Conservation (phyloP, 2,329 filamentous ascomycete species). For the Didymella sp. region DNA sequence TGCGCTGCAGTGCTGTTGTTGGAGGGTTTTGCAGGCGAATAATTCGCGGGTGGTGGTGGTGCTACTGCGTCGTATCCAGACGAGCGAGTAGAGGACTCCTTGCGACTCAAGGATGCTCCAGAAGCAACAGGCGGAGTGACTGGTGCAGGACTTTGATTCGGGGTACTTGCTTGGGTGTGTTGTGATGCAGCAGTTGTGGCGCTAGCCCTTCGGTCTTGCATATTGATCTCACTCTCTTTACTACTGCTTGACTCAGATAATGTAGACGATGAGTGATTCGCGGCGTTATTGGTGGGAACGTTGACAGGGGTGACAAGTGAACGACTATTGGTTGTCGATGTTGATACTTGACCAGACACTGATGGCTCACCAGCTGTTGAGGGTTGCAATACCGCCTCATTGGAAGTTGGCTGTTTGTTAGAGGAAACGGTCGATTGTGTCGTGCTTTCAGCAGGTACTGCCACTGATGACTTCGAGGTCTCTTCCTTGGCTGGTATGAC, state of each 20-base stretch:
- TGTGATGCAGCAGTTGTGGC: conserved; percentile 3
- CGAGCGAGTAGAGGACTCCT: conserved; percentile 16
- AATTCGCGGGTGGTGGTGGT: conserved; percentile 17
- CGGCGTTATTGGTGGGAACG: background rate
- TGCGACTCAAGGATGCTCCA: conserved; percentile 18
- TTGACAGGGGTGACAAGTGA: conserved; percentile 1
- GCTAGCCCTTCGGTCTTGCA: background rate
- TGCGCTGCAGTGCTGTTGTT: conserved; percentile 30
- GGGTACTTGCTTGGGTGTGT: background rate
- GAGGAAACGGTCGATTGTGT: conserved; percentile 4
- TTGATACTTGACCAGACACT: background rate
- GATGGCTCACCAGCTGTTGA: background rate
- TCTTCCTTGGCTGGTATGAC: conserved; percentile 24
- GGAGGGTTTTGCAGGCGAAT: conserved; percentile 20
- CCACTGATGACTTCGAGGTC: background rate
- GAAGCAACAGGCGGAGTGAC: conserved; percentile 4
- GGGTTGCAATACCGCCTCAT: background rate
- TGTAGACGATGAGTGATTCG: background rate
- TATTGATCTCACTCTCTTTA: background rate
- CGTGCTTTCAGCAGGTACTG: background rate
- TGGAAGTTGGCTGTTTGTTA: background rate
- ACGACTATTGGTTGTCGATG: background rate
- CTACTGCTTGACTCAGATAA: background rate
- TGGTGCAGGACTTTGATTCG: background rate
- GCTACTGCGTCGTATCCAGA: conserved; percentile 22